Evolutionary conservation across 2,329 filamentous ascomycete species (phyloP).

Genomic region (Xylariaceae sp.): DNA sequence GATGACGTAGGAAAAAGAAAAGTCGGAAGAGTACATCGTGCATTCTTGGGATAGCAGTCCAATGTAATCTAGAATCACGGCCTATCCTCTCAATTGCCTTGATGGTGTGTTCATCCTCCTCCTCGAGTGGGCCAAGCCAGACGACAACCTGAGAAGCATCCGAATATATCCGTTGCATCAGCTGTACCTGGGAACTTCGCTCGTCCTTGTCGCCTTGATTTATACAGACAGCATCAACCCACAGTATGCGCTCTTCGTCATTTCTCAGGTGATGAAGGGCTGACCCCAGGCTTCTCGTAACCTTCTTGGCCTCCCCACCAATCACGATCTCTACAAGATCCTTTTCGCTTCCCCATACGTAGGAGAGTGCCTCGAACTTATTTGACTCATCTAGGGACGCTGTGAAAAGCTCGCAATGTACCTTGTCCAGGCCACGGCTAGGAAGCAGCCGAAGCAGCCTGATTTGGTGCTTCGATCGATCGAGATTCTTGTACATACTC

Average conservation of each 20-base stretch:
- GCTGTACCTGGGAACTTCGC: not conserved
- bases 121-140: not conserved
- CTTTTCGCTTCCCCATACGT: not conserved
- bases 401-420: not conserved
- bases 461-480: no score
- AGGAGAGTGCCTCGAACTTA: not conserved
- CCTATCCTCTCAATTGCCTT: no score
- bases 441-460: not conserved
- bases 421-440: not conserved
- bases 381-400: not conserved
- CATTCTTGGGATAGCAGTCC: no score
- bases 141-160: not conserved
- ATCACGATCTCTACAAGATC: not conserved
- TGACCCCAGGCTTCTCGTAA: not conserved
- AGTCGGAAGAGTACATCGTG: no score
- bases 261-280: not conserved
- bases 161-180: not conserved
- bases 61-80: no score
- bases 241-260: not conserved
- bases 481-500: no score
- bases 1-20: no score
- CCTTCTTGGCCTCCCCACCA: not conserved
- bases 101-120: no score
- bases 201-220: not conserved
- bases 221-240: slow-evolving; percentile 8